These are phyloP conservation scores for Pelargonium nanum DNA, from an alignment of 345 rosid genomes.

Conservation along the genomic window DNA sequence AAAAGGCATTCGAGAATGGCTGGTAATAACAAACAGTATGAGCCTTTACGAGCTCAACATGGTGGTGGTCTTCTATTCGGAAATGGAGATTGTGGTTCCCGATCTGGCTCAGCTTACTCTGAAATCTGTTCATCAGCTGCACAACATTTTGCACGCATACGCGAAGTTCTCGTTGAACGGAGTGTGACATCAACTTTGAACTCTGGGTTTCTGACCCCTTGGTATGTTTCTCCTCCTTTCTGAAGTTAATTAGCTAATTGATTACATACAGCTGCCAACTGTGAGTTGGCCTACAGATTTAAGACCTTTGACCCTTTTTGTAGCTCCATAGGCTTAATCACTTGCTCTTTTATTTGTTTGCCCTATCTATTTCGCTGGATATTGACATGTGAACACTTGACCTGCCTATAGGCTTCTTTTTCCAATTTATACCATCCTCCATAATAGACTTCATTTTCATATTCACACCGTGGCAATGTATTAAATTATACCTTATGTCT, in stretches of 20 bases:
- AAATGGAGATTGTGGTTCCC: slow-evolving; percentile 41
- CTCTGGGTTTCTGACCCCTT: slow-evolving; percentile 88
- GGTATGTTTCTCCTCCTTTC: slow-evolving; percentile 37
- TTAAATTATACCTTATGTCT: neutral
- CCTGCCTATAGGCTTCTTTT: neutral
- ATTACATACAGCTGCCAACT: neutral
- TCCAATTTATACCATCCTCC: no score
- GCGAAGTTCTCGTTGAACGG: slow-evolving; percentile 84
- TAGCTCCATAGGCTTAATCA: neutral
- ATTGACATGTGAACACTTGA: neutral
- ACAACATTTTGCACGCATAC: slow-evolving; percentile 81
- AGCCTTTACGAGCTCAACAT: slow-evolving; percentile 46
- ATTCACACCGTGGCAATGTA: neutral
- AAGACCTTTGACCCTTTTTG: neutral
- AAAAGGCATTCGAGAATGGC: slow-evolving; percentile 65
- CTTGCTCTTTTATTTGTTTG: neutral
- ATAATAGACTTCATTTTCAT: neutral
- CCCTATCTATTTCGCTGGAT: neutral
- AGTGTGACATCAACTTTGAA: slow-evolving; percentile 82
- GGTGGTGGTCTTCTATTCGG: slow-evolving; percentile 51
- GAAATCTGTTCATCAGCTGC: slow-evolving; percentile 90
- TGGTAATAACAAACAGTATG: slow-evolving; percentile 41
- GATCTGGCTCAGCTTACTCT: slow-evolving; percentile 57
- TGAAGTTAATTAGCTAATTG: neutral
- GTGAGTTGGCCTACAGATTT: no score